Conservation (phyloP, 2,329 filamentous ascomycete genomes). For the Alternaria panax region DNA sequence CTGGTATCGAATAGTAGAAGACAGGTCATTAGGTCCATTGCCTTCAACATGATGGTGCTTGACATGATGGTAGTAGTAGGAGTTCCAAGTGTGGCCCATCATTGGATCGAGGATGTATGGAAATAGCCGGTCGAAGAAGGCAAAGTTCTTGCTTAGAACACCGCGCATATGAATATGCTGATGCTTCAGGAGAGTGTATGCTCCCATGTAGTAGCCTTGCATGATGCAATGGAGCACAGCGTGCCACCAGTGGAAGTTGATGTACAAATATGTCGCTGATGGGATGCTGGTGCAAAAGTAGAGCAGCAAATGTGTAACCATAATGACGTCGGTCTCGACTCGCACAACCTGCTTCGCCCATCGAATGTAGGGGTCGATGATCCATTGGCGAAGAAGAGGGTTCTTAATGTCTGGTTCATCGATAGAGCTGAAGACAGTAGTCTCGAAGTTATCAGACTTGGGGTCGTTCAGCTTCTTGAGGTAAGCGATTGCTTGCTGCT, state of each 20-base stretch:
- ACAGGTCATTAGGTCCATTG: conserved; percentile 79
- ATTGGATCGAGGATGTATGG: conserved; percentile 78
- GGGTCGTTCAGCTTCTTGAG: conserved; percentile 61
- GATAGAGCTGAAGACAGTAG: conserved; percentile 63
- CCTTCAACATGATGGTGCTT: conserved; percentile 86
- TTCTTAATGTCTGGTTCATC: conserved; percentile 58
- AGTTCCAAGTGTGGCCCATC: conserved; percentile 86
- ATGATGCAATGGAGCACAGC: conserved; percentile 70
- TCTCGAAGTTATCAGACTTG: conserved; percentile 58
- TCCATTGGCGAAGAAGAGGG: conserved; percentile 51
- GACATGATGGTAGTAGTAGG: conserved; percentile 85
- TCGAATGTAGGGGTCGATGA: conserved; percentile 66
- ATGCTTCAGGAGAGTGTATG: conserved; percentile 83
- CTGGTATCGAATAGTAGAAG: conserved; percentile 78
- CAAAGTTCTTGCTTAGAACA: conserved; percentile 64
- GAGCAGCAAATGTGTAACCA: conserved; percentile 77
- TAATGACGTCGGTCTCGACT: conserved; percentile 75
- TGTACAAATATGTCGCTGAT: conserved; percentile 70
- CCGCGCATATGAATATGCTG: conserved; percentile 83
- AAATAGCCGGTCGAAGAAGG: conserved; percentile 68
- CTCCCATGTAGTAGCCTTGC: conserved; percentile 72
- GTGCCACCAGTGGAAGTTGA: conserved; percentile 72
- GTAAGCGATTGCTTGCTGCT: conserved; percentile 51
- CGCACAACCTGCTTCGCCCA: conserved; percentile 66
- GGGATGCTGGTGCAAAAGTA: conserved; percentile 75